Evolutionary conservation across 2,329 filamentous ascomycete species (phyloP), one percentile per base, ranked within the genome.

Genomic region (Aspergillus candidus): DNA sequence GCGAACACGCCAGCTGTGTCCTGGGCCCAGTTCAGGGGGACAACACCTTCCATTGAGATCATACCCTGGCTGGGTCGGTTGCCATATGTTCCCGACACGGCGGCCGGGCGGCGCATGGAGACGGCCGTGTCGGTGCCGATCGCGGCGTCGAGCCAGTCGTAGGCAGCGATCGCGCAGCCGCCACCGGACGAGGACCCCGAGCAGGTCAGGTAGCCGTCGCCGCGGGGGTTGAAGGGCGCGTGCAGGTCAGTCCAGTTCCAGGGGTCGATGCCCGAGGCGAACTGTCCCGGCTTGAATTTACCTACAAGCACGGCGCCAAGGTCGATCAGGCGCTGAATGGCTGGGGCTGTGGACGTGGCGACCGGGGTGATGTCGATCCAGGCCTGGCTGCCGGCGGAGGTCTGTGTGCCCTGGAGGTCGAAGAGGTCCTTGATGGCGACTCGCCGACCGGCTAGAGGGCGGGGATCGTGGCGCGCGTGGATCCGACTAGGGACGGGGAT

Each of bases 51-150:
- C 0, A 75, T 57, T 0, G 51, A 52, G 4, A 74, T 67, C 4
- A 71, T 55, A 0, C 59, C 67, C 5, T 70, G 67, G 36, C 66
- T 67, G 0, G 73, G 72, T 0, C 73, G 60, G 47, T 73, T 72
- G 0, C 71, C 74, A 31, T 71, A 75, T 0, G 72, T 46, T 1
- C 73, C 74, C 15, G 70, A 63, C 1, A 64, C 58, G 0, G 59
- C 61, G 2, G 72, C 68, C 0, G 74, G 74, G 1, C 70, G 65
- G n/a, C 73, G 65, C 42, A 76, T 72, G 4, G 65, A 70, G 4
- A 69, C 69, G 3, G 70, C 72, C 2, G 72, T 76, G 35, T 69
- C 67, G 11, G 54, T 61, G 2, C 67, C 67, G 35, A 69, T 60
- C 6, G 65, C 61, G 17, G 57, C 59, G 44, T 71, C 68, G 6